Conservation (phyloP, 2,329 filamentous ascomycete species). For the Cercospora citrullina region DNA sequence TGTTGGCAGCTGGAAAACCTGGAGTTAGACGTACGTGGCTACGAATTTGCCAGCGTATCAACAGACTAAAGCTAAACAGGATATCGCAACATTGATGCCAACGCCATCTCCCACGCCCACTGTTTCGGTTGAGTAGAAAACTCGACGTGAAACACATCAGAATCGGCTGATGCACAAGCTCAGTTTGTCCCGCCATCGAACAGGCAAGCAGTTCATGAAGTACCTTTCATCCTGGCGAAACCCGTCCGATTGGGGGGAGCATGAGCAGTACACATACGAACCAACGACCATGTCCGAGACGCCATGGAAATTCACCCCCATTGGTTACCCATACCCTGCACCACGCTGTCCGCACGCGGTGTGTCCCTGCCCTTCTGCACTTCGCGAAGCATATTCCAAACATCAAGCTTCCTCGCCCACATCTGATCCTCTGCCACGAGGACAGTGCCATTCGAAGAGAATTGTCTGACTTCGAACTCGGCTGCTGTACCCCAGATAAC, state of each 20-base stretch:
- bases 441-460: constrained; percentile 18
- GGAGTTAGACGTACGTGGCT: not conserved
- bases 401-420: constrained; percentile 18
- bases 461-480: constrained; percentile 22
- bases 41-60: not conserved
- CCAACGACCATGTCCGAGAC: not conserved
- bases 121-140: not conserved
- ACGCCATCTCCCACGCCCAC: not conserved
- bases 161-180: not conserved
- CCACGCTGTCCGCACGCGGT: constrained; percentile 8
- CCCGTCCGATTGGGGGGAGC: not conserved
- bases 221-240: not conserved
- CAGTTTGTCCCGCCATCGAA: not conserved
- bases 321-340: constrained; percentile 9
- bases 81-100: not conserved
- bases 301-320: not conserved
- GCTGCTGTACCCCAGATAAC: constrained; percentile 22
- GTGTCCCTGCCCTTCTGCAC: constrained; percentile 16
- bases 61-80: not conserved
- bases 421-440: constrained; percentile 17
- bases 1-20: not conserved
- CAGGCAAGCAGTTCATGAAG: not conserved
- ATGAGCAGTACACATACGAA: not conserved
- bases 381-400: constrained; percentile 23
- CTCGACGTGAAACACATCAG: not conserved